These are phyloP conservation scores for Sisymbrium irio DNA, from an alignment of 345 rosid genomes.

Conservation along the genomic window DNA sequence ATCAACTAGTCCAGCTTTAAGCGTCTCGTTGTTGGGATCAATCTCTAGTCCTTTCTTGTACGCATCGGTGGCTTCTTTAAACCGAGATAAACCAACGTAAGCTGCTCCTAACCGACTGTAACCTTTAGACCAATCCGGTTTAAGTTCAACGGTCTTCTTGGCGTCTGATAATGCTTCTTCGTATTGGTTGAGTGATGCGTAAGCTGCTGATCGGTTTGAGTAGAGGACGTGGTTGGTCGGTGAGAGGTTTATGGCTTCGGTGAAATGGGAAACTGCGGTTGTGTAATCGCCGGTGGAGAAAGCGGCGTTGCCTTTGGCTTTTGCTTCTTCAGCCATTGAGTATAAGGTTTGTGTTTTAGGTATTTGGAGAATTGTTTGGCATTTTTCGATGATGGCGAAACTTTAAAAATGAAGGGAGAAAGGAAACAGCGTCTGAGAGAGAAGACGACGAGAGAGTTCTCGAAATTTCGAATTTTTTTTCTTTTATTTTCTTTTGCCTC, in stretches of 20 bases:
- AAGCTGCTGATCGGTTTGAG: constrained; percentile 90
- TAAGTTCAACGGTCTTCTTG: constrained; percentile 85
- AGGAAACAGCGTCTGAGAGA: background rate
- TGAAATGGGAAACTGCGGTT: constrained; percentile 70
- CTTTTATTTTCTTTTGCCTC: background rate
- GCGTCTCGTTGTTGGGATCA: constrained; percentile 72
- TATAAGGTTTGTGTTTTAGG: background rate
- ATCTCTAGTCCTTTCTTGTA: constrained; percentile 77
- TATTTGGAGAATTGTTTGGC: background rate
- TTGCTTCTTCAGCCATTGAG: constrained; percentile 72
- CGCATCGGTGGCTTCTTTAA: constrained; percentile 56
- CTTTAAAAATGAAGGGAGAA: background rate
- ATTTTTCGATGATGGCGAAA: background rate
- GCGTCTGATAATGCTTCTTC: constrained; percentile 75
- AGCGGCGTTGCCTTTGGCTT: constrained; percentile 89
- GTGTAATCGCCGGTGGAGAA: constrained; percentile 80
- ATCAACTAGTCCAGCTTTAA: constrained; percentile 79
- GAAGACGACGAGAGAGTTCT: constrained; percentile 25
- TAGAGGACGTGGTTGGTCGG: constrained; percentile 83
- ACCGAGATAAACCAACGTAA: constrained; percentile 53
- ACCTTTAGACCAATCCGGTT: constrained; percentile 94
- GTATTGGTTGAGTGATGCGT: constrained; percentile 75
- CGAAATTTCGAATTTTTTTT: constrained; percentile 15
- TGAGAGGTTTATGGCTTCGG: constrained; percentile 71
- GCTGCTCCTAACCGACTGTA: constrained; percentile 95